These are phyloP conservation scores for Arthrobotrys sphaeroides DNA, from an alignment of 2,329 filamentous ascomycete species.

Conservation along the genomic window DNA sequence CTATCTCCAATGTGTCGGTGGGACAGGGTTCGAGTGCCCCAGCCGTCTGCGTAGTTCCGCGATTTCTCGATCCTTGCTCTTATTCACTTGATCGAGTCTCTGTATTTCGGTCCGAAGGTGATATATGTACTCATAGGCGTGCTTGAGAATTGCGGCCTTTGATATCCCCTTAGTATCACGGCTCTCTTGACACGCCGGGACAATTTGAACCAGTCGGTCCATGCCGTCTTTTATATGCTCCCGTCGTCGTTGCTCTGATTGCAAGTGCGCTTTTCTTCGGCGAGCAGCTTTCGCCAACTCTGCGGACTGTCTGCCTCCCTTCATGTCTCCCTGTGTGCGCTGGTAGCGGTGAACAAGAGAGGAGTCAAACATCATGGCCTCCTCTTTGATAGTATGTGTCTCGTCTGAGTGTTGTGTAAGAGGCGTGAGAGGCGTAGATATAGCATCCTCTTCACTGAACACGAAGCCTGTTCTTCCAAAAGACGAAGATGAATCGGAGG, in stretches of 20 bases:
- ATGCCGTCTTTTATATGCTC: slow-evolving; percentile 58
- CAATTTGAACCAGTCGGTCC: slow-evolving; percentile 58
- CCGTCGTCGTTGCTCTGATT: slow-evolving; percentile 57
- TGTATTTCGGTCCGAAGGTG: slow-evolving; percentile 53
- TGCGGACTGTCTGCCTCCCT: slow-evolving; percentile 27
- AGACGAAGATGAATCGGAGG: slow-evolving; percentile 45
- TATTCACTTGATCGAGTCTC: slow-evolving; percentile 31
- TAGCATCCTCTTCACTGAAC: slow-evolving; percentile 38
- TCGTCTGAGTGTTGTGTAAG: slow-evolving; percentile 51
- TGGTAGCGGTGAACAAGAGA: slow-evolving; percentile 44
- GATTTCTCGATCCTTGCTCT: slow-evolving; percentile 48
- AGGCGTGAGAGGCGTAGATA: slow-evolving; percentile 45
- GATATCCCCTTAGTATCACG: slow-evolving; percentile 56
- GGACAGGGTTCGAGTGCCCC: slow-evolving; percentile 15
- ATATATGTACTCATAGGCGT: slow-evolving; percentile 57
- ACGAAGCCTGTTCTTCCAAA: slow-evolving; percentile 36
- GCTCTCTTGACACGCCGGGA: slow-evolving; percentile 56
- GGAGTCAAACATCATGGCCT: slow-evolving; percentile 28
- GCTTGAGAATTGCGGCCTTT: slow-evolving; percentile 57
- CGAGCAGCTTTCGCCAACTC: slow-evolving; percentile 52
- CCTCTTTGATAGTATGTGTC: slow-evolving; percentile 31
- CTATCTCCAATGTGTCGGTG: slow-evolving; percentile 40
- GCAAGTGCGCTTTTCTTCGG: slow-evolving; percentile 57
- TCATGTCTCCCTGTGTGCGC: slow-evolving; percentile 31
- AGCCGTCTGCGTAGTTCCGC: slow-evolving; percentile 48